These are phyloP conservation scores for Candolleomyces aberdarensis DNA, from an alignment of 768 basidiomycete genomes.

Conservation along the genomic window DNA sequence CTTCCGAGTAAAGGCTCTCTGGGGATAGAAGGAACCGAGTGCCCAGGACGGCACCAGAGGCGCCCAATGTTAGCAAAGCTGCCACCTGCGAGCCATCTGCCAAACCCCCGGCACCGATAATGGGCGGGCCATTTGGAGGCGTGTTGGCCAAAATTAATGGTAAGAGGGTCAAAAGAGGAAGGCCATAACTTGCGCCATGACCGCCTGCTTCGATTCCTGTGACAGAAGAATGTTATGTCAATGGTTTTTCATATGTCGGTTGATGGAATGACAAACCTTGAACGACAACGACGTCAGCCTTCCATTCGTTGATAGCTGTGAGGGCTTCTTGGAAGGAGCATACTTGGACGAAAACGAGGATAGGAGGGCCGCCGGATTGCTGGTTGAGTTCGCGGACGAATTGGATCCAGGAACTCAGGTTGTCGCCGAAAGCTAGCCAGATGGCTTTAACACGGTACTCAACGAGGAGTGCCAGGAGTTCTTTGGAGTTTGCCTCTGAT, in stretches of 20 bases:
- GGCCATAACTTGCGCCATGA: constrained; percentile 58
- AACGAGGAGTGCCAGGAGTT: constrained; percentile 48
- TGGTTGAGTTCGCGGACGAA: constrained; percentile 54
- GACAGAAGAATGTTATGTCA: not conserved
- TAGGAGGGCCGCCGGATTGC: constrained; percentile 30
- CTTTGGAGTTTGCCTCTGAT: constrained; percentile 29
- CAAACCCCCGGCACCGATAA: constrained; percentile 78
- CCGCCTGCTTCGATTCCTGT: constrained; percentile 80
- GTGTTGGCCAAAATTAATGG: constrained; percentile 48
- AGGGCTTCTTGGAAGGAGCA: constrained; percentile 57
- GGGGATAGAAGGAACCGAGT: constrained; percentile 72
- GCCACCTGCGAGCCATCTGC: constrained; percentile 63
- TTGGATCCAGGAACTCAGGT: constrained; percentile 57
- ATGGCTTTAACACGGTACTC: constrained; percentile 57
- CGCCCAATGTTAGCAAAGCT: constrained; percentile 62
- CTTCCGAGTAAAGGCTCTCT: constrained; percentile 57
- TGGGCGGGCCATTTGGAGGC: constrained; percentile 39
- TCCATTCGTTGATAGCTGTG: constrained; percentile 61
- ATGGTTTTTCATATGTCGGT: not conserved
- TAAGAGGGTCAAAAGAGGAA: constrained; percentile 59
- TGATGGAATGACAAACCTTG: constrained; percentile 54
- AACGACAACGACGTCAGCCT: constrained; percentile 69
- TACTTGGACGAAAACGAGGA: constrained; percentile 65
- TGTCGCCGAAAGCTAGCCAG: constrained; percentile 72
- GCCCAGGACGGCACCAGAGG: constrained; percentile 65